Conservation (phyloP, 768 basidiomycete genomes). For the Agaricus blazei region DNA sequence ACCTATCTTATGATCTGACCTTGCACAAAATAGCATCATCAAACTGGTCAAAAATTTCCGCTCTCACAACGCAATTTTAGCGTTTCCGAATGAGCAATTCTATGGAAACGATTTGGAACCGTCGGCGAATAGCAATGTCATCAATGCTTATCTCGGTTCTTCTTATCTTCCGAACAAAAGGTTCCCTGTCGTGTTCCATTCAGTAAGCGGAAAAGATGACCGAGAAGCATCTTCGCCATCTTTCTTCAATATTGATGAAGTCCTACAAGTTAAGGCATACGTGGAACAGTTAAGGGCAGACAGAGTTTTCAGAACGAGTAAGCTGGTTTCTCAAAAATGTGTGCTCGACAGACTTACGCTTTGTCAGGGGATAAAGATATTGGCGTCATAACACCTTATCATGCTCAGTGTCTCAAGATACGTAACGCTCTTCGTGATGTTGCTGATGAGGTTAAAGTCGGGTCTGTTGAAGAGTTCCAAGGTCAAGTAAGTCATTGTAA, state of each 20-base stretch:
- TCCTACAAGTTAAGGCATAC: constrained; percentile 48
- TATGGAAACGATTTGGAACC: constrained; percentile 49
- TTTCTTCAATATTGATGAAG: constrained; percentile 66
- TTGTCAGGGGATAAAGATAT: constrained; percentile 45
- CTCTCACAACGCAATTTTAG: constrained; percentile 55
- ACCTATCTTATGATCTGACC: not conserved
- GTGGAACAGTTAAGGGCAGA: constrained; percentile 31
- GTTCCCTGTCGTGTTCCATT: constrained; percentile 63
- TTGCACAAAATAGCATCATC: constrained; percentile 38
- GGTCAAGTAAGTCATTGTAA: constrained; percentile 40
- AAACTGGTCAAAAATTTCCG: constrained; percentile 64
- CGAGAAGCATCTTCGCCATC: constrained; percentile 64
- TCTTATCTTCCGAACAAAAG: constrained; percentile 35
- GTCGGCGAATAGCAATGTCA: constrained; percentile 36
- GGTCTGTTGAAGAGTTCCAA: constrained; percentile 67
- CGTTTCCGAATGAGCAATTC: constrained; percentile 57
- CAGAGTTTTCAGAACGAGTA: constrained; percentile 36
- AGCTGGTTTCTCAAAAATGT: constrained; percentile 10
- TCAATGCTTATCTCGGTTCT: constrained; percentile 33
- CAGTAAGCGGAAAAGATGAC: constrained; percentile 54
- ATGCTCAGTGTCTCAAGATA: constrained; percentile 52
- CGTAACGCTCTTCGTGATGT: constrained; percentile 28
- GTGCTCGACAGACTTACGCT: not conserved
- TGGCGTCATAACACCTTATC: constrained; percentile 59
- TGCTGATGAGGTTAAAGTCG: constrained; percentile 47